phyloP scores from a whole-genome alignment of 306 rosid species.

The Castanopsis chinensis region DNA sequence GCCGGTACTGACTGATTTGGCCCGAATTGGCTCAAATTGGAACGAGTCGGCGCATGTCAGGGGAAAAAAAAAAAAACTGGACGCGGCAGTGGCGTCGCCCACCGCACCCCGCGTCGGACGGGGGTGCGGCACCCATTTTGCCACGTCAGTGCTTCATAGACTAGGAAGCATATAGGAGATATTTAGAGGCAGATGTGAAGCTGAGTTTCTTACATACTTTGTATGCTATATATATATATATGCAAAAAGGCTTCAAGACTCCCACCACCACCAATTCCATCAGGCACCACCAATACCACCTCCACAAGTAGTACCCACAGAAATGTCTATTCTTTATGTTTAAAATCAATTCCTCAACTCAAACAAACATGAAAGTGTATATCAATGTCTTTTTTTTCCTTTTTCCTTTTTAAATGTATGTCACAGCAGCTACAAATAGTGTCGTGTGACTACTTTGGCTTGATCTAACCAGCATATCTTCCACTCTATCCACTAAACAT shows the following conservation, averaged over 20 bases:
- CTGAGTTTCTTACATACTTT: no score
- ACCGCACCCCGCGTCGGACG: no score
- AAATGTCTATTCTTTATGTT: neutral
- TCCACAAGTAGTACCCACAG: neutral
- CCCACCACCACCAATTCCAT: neutral
- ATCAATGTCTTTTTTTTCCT: neutral
- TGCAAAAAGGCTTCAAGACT: neutral
- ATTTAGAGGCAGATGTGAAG: no score
- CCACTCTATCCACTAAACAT: neutral
- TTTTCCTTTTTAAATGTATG: neutral
- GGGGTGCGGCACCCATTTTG: no score
- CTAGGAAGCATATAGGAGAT: no score
- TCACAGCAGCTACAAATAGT: neutral
- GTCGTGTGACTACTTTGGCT: neutral
- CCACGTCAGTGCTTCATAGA: no score
- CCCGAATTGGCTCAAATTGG: no score
- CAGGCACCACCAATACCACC: neutral
- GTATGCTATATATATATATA: no score
- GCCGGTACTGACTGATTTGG: accelerated
- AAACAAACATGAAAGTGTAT: neutral
- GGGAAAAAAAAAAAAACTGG: no score
- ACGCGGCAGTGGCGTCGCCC: no score
- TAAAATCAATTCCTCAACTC: neutral
- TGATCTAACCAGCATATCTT: neutral
- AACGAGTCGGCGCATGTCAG: no score